A percentile compares a stretch with the other conserved stretches of the same genome.
Evolutionary conservation across 352 stramenopile genomes (phyloP).

Genomic region (Phytopythium boreale): DNA sequence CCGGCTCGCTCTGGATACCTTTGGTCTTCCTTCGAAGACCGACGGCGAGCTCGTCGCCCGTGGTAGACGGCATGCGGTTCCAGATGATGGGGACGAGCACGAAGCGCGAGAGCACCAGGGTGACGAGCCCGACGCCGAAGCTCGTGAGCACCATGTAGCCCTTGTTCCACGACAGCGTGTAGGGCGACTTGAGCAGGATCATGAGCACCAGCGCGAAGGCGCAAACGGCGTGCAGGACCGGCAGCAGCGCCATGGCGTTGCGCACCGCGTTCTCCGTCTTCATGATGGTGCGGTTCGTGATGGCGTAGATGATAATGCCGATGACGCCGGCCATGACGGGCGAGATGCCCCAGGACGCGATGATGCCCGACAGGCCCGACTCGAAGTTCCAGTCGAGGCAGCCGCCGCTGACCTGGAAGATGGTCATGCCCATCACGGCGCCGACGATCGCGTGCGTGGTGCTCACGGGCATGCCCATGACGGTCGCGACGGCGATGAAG

Average conservation of each 20-base stretch:
- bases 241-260: constrained; percentile 31
- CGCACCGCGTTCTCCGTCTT: constrained; percentile 15
- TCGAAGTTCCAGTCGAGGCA: constrained; percentile 33
- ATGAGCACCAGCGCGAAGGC: constrained; percentile 34
- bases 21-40: background rate
- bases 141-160: constrained; percentile 9
- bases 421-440: constrained; percentile 63
- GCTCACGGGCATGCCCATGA: constrained; percentile 59
- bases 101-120: constrained; percentile 5
- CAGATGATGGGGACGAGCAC: constrained; percentile 25
- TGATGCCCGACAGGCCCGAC: constrained; percentile 42
- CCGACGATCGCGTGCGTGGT: constrained; percentile 73
- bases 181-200: constrained; percentile 22
- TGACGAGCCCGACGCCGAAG: constrained; percentile 3
- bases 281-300: constrained; percentile 42
- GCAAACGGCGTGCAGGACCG: constrained; percentile 28
- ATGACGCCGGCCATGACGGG: constrained; percentile 49
- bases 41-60: constrained; percentile 11
- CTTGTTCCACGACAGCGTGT: constrained; percentile 8
- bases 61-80: constrained; percentile 16
- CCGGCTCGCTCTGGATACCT: background rate
- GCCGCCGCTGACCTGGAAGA: constrained; percentile 32
- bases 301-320: constrained; percentile 47
- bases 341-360: constrained; percentile 68
- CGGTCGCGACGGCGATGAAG: constrained; percentile 53